phyloP scores from a whole-genome alignment of 2,329 filamentous ascomycete genomes.

The Arthrobotrys entomopaga region DNA sequence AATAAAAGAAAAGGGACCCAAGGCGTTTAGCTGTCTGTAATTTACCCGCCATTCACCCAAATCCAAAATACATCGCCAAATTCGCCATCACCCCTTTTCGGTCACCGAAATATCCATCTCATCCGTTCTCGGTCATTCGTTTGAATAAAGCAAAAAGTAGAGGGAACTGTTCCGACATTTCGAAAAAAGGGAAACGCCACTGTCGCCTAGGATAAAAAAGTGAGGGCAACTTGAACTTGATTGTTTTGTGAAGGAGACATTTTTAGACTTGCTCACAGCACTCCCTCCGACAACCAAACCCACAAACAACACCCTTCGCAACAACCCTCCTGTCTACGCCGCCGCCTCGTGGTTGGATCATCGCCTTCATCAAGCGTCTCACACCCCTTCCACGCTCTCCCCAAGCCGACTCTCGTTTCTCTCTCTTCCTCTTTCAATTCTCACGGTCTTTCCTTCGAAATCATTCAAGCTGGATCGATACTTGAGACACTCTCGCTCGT shows the following conservation, averaged over 20 bases:
- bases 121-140: constrained; percentile 19
- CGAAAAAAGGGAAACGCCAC: neutral
- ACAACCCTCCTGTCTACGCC: constrained; percentile 7
- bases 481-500: constrained; percentile 51
- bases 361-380: neutral
- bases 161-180: neutral
- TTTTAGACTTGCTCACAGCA: neutral
- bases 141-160: neutral
- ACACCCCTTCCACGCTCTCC: neutral
- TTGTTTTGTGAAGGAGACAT: no score
- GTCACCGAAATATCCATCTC: constrained; percentile 7
- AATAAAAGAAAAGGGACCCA: constrained; percentile 2
- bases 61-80: no score
- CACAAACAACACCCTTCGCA: constrained; percentile 13
- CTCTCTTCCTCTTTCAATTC: neutral
- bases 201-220: no score
- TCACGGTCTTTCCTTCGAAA: constrained; percentile 1
- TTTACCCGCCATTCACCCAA: constrained; percentile 12
- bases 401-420: neutral
- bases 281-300: neutral
- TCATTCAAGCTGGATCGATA: constrained; percentile 54
- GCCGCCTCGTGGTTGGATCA: constrained; percentile 32
- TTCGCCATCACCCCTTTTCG: neutral
- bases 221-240: no score
- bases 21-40: constrained; percentile 31